A percentile compares a stretch with the other conserved stretches of the same genome.
Evolutionary conservation across 148 eudicot species (phyloP).

Genomic region (Oxyria digyna): DNA sequence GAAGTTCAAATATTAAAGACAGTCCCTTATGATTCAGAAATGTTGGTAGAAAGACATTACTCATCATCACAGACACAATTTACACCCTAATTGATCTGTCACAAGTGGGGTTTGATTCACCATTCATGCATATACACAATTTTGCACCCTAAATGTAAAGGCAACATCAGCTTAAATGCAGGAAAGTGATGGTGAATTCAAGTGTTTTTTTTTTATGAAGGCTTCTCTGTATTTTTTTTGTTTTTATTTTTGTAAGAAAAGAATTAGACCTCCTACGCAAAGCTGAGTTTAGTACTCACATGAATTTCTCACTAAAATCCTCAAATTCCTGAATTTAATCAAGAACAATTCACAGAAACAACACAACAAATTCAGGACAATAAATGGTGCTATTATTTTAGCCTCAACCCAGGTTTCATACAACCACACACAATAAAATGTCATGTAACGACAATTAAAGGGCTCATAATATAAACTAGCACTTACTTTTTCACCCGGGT

Average conservation of each 20-base stretch:
- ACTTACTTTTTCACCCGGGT: no score
- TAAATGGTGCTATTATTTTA: neutral
- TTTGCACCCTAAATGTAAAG: no score
- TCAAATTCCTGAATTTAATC: neutral
- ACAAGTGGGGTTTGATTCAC: neutral
- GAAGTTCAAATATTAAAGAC: neutral
- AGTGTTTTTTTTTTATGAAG: no score
- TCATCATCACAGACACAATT: neutral
- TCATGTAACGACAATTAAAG: neutral
- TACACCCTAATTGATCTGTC: neutral
- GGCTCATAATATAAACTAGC: no score
- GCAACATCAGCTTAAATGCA: neutral
- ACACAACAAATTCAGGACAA: neutral
- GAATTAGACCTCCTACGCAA: no score
- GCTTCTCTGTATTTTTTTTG: no score
- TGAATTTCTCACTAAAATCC: no score
- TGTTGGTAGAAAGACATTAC: neutral
- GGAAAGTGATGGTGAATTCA: slow-evolving; percentile 1
- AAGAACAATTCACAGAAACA: neutral
- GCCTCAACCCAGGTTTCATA: neutral
- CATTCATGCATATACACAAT: neutral
- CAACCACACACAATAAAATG: neutral
- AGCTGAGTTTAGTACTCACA: no score
- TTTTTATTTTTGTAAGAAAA: neutral
- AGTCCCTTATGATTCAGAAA: neutral